Evolutionary conservation across 768 basidiomycete species (phyloP), one percentile per base, ranked within the genome.

Genomic region (Panellus pusillus): DNA sequence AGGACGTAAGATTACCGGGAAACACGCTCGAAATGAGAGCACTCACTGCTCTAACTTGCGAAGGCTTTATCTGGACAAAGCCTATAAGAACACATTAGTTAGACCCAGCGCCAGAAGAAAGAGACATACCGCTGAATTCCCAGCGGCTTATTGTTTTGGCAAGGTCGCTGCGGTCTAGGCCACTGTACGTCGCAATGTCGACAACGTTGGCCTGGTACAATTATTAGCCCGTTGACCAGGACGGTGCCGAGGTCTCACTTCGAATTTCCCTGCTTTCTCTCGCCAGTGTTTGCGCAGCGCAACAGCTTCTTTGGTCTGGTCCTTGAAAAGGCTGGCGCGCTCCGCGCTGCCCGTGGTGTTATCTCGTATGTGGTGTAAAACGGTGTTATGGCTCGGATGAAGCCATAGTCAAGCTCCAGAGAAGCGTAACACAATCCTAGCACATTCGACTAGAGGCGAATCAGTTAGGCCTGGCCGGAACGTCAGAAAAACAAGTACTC

Each of bases 311-410:
- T 61, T 52, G 5, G 68, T 68, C 1, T 61, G 58, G 57, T 76
- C 72, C 1, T 55, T 49, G 36, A 64, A 40, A 6, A 77, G 63
- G 19, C 67, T 64, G 9, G 59, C 20, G 65, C 66, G 70, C 2
- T 66, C 71, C 1, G 42, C 49, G 9, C 31, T 37, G 3, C 53
- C n/a, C 65, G 64, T 1, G 66, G 61, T 15, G 66, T 69, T 54
- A 78, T 63, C 35, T 74, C 69, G 58, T 78, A 79, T 13, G 69
- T 49, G 4, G 72, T 67, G 52, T 75, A 81, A 53, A 72, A 76
- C 0, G 79, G 79, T 0, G 79, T 81, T 31, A 73, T 65, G 5
- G 78, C 76, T 15, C 78, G 68, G 19, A 81, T 65, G 45, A 71
- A 70, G 3, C 66, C 69, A 45, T 73, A 70, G n/a, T 78, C 70